Conservation (phyloP, 2,329 filamentous ascomycete species). For the Calonectria multiphialidica region DNA sequence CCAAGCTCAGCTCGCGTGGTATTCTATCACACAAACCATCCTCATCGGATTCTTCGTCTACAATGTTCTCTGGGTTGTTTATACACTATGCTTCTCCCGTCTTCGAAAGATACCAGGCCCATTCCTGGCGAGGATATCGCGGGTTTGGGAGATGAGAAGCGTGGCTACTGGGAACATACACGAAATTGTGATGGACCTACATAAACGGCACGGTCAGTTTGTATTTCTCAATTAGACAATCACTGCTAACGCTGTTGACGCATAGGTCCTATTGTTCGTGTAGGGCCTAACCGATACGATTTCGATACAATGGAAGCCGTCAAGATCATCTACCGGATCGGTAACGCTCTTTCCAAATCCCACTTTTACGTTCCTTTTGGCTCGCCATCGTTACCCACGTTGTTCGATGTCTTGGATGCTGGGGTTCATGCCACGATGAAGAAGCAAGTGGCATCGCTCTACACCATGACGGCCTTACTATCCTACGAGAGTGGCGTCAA, state of each 20-base stretch:
- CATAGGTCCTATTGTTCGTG: not conserved
- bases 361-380: not conserved
- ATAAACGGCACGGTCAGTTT: not conserved
- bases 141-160: not conserved
- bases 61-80: not conserved
- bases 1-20: no score
- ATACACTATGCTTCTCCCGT: not conserved
- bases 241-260: not conserved
- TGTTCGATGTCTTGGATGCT: not conserved
- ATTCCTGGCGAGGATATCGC: not conserved
- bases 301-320: not conserved
- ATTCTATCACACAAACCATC: no score
- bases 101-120: not conserved
- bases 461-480: not conserved
- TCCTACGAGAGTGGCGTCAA: not conserved
- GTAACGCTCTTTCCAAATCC: not conserved
- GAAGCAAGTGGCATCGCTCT: not conserved
- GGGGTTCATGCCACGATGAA: not conserved
- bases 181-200: not conserved
- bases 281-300: not conserved
- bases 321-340: not conserved
- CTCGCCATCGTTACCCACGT: not conserved
- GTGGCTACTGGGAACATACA: not conserved
- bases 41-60: not conserved
- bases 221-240: no score